Evolutionary conservation across 208 protist genomes (phyloP).

Genomic region (Trypanosoma melophagium): DNA sequence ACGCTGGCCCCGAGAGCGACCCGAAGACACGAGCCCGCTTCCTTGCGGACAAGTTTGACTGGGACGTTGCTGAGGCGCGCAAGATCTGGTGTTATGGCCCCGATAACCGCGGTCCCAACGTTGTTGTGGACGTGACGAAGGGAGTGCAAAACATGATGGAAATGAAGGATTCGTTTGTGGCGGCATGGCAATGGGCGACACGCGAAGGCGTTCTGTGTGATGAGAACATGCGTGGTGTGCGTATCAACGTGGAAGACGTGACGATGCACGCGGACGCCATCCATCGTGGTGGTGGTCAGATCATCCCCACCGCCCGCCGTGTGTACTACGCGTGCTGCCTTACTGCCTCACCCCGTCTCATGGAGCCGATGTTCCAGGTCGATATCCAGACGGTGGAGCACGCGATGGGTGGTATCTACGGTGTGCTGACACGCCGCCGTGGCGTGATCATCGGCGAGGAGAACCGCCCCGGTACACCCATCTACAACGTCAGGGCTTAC

Average conservation of each 20-base stretch:
- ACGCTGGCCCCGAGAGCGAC: constrained; percentile 89
- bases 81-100: constrained; percentile 99
- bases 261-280: constrained; percentile 98
- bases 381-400: constrained; percentile 96
- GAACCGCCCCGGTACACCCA: constrained; percentile 94
- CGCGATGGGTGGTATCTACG: constrained; percentile 97
- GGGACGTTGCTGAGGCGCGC: constrained; percentile 91
- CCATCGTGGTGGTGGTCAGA: constrained; percentile 98
- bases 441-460: constrained; percentile 96
- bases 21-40: constrained; percentile 88
- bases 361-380: constrained; percentile 98
- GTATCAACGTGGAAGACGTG: constrained; percentile 97
- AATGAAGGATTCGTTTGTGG: constrained; percentile 97
- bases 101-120: constrained; percentile 95
- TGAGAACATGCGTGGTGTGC: constrained; percentile 97
- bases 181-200: constrained; percentile 96
- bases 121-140: constrained; percentile 97
- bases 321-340: constrained; percentile 95
- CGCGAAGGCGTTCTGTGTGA: constrained; percentile 94
- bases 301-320: constrained; percentile 96
- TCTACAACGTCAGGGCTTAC: constrained; percentile 97
- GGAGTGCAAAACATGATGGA: constrained; percentile 98
- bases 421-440: constrained; percentile 94
- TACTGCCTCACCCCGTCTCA: constrained; percentile 90
- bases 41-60: constrained; percentile 91